Conservation (phyloP, 352 stramenopile genomes). For the Phytopythium cucurbitacearum region DNA sequence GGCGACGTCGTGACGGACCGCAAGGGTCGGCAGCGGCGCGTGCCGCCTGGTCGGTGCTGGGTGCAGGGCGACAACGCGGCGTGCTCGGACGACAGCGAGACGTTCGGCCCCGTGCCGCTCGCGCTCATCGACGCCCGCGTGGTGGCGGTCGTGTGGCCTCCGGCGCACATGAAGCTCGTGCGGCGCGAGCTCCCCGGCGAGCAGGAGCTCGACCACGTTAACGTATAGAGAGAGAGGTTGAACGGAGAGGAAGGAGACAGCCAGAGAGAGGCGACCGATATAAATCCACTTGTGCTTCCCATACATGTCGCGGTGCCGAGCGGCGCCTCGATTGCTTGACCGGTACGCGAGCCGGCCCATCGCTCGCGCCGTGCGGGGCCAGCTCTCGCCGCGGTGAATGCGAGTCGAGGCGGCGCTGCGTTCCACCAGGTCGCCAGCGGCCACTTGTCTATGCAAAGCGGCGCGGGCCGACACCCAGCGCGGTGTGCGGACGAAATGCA, state of each 20-base stretch:
- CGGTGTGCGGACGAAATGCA: no score
- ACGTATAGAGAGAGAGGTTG: conserved; percentile 24
- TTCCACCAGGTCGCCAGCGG: no score
- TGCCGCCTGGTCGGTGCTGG: conserved; percentile 82
- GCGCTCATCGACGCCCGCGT: conserved; percentile 80
- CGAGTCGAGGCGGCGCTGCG: no score
- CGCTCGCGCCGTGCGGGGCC: no score
- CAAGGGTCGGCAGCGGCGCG: conserved; percentile 20
- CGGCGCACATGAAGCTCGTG: conserved; percentile 58
- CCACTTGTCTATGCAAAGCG: no score
- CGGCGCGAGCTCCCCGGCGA: conserved; percentile 44
- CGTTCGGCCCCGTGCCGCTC: conserved; percentile 71
- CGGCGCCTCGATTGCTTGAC: no score
- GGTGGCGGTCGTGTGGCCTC: conserved; percentile 75
- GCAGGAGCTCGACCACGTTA: conserved; percentile 20
- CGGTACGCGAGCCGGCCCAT: no score
- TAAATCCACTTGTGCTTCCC: no score
- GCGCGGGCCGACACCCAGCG: no score
- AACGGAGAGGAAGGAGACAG: background rate
- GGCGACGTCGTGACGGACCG: conserved; percentile 67
- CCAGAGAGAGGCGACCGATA: no score
- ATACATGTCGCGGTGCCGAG: no score
- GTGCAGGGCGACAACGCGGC: conserved; percentile 75
- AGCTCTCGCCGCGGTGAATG: no score
- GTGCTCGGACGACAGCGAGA: conserved; percentile 78